Evolutionary conservation across 495 filamentous ascomycete genomes (phyloP), one percentile per base, ranked within the genome.

Genomic region (Wilcoxina mikolae): DNA sequence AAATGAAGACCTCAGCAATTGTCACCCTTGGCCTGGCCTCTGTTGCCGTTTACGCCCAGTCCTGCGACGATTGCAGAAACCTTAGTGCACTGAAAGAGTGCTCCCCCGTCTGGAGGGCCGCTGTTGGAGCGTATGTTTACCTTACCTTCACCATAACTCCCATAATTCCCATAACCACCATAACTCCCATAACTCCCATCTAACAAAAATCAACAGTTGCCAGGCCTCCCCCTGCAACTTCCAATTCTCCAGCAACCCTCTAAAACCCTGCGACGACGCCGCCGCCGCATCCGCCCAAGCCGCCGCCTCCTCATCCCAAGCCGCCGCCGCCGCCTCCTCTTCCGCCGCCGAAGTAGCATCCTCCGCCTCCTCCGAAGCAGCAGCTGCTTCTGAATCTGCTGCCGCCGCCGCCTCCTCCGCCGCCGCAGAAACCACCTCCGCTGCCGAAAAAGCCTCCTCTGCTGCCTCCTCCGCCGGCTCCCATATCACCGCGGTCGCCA

Each of bases 1-100:
- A 39, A 24, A 63, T 63, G 60, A 63, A 61, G 60, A 55, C 53
- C 48, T 63, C 60, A 48, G 44, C 58, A 18, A 50, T 63, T 47
- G 27, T 61, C 26, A 22, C 50, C 50, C 49, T 51, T 51, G 59
- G 44, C 22, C 43, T 52, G 26, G 27, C 59, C 42, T 12, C 54
- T 18, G 48, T 54, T 20, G 33, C 59, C 20, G 47, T 41, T 39
- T 52, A 45, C 41, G 55, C 60, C 31, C 60, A 63, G 48, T 12
- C 27, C 5, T 63, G 60, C 35, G 49, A 18, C 22, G 52, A 39
- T 10, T 63, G 60, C 35, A 50, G 55, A 15, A 58, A 61, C 47
- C 54, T 61, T 23, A n/a, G 1, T 3, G 43, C 35, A 0, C 56
- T 63, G 10, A 31, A 17, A 20, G 23, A 25, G 10, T 63, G 60